phyloP scores from a whole-genome alignment of 345 rosid species.

The Clausena lansium region DNA sequence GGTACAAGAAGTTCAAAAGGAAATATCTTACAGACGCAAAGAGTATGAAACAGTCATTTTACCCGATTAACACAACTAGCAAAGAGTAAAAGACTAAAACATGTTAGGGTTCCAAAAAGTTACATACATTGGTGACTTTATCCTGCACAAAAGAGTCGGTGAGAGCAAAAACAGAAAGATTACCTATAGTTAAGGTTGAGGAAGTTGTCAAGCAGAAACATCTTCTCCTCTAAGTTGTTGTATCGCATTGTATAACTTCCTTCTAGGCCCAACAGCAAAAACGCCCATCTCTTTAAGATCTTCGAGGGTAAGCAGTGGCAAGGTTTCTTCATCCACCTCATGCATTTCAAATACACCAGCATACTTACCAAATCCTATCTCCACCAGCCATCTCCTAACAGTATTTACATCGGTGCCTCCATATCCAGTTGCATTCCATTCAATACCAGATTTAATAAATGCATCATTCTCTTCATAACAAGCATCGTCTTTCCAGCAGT shows the following conservation, averaged over 20 bases:
- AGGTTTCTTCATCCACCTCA: slow-evolving; percentile 51
- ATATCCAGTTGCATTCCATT: slow-evolving; percentile 17
- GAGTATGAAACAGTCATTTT: slow-evolving; percentile 7
- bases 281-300: slow-evolving; percentile 69
- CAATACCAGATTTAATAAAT: slow-evolving; percentile 8
- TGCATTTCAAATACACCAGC: slow-evolving; percentile 47
- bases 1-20: background rate
- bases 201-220: slow-evolving; percentile 20
- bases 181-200: slow-evolving; percentile 3
- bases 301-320: slow-evolving; percentile 53
- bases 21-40: background rate
- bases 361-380: slow-evolving; percentile 47
- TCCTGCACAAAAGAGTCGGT: slow-evolving; percentile 21
- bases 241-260: slow-evolving; percentile 55
- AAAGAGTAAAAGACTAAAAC: slow-evolving; percentile 10
- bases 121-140: slow-evolving; percentile 25
- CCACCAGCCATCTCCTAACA: slow-evolving; percentile 52
- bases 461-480: slow-evolving; percentile 16
- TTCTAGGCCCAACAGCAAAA: slow-evolving; percentile 51
- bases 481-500: slow-evolving; percentile 18
- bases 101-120: slow-evolving; percentile 23
- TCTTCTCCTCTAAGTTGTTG: slow-evolving; percentile 31
- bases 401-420: slow-evolving; percentile 11
- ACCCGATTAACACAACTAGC: slow-evolving; percentile 12
- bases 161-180: slow-evolving; percentile 3